Evolutionary conservation across 805 yeast genomes (phyloP).

Genomic region (Phaffomyces opuntiae): DNA sequence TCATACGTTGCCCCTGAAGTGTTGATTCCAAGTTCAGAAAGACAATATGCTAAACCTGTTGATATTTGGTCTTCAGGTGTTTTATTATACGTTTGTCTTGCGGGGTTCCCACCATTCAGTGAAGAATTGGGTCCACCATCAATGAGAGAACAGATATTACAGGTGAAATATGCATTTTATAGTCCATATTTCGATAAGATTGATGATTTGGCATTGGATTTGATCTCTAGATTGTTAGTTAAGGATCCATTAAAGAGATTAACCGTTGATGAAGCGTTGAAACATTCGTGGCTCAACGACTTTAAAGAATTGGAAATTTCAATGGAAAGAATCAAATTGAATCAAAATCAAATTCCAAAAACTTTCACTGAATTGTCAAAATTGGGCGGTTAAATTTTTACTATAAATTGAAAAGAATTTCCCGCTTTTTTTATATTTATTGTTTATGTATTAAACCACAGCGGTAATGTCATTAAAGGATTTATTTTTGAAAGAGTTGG

Average conservation of each 20-base stretch:
- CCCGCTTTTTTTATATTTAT: not conserved
- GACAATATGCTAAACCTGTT: constrained; percentile 61
- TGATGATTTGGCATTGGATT: constrained; percentile 55
- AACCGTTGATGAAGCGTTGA: constrained; percentile 75
- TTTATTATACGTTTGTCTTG: constrained; percentile 65
- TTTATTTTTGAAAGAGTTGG: not conserved
- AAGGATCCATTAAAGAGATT: constrained; percentile 67
- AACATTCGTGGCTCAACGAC: constrained; percentile 74
- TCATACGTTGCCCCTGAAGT: constrained; percentile 86
- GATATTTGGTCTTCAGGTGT: constrained; percentile 85
- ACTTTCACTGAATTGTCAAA: constrained; percentile 32
- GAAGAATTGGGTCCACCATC: constrained; percentile 76
- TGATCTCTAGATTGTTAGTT: constrained; percentile 54
- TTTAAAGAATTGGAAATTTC: not conserved
- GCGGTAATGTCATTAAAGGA: not conserved
- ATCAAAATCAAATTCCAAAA: constrained; percentile 18
- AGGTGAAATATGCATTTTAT: constrained; percentile 65
- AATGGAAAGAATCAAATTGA: not conserved
- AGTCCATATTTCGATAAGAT: constrained; percentile 77
- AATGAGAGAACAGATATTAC: constrained; percentile 66
- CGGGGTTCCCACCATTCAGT: constrained; percentile 83
- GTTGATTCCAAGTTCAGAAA: constrained; percentile 34
- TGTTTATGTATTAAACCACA: not conserved
- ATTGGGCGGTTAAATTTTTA: constrained; percentile 8
- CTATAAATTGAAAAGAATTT: not conserved